Evolutionary conservation across 192 early-diverging fungal genomes (phyloP).

Genomic region (Dissophora globulifera): DNA sequence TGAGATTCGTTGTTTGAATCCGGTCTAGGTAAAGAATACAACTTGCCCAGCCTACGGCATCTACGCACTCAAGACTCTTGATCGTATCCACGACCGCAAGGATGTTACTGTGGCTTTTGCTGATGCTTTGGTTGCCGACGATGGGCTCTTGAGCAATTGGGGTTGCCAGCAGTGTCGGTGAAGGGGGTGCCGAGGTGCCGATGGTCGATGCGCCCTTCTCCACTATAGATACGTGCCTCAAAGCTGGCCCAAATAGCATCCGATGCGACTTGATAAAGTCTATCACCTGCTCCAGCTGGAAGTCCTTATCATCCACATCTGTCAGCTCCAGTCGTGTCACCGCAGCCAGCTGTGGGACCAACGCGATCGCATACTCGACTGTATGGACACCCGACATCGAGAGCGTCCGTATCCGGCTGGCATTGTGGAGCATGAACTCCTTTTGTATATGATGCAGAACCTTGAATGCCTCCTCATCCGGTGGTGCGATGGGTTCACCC

Average conservation of each 20-base stretch:
- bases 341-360: constrained; percentile 20
- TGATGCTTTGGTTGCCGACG: neutral
- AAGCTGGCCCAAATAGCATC: constrained; percentile 27
- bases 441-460: constrained; percentile 34
- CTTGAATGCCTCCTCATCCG: constrained; percentile 24
- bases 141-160: neutral
- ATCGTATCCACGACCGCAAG: constrained; percentile 9
- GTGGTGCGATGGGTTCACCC: constrained; percentile 4
- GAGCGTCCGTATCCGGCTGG: constrained; percentile 16
- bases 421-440: constrained; percentile 34
- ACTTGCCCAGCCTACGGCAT: constrained; percentile 21
- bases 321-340: constrained; percentile 33
- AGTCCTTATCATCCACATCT: constrained; percentile 25
- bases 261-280: constrained; percentile 49
- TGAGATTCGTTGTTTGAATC: neutral
- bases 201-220: neutral
- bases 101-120: neutral
- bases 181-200: neutral
- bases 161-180: neutral
- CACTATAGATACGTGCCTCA: constrained; percentile 16
- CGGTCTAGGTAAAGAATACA: constrained; percentile 27
- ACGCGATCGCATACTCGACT: constrained; percentile 8
- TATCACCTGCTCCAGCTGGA: constrained; percentile 7
- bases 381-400: constrained; percentile 19
- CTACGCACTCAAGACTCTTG: constrained; percentile 21